Conservation (phyloP, 371 early-diverging fungal species). For the Mucor irregularis region DNA sequence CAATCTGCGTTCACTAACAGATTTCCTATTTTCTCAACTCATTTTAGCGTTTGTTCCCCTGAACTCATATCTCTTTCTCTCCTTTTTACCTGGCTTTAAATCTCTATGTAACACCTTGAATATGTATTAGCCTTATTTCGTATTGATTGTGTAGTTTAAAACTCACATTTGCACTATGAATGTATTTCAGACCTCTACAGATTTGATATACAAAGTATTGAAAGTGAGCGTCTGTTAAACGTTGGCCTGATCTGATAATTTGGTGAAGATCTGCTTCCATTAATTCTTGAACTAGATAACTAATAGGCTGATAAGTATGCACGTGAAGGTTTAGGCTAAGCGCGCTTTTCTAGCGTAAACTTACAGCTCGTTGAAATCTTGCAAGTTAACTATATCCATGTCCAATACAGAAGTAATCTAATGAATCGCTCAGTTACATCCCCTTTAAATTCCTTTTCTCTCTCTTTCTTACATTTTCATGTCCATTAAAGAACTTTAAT, state of each 20-base stretch:
- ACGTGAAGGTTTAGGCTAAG: too few relatives aligned
- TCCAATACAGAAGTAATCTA: conserved; percentile 83
- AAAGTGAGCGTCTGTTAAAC: conserved; percentile 95
- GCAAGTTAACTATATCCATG: conserved; percentile 53
- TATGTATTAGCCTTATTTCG: neutral
- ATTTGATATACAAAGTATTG: conserved; percentile 99
- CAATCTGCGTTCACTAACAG: conserved; percentile 97
- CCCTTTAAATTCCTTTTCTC: neutral
- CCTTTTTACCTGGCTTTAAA: conserved; percentile 88
- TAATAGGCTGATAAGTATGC: conserved; percentile 21
- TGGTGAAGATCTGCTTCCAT: conserved; percentile 99
- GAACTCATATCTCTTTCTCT: too few relatives aligned
- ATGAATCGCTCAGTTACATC: neutral
- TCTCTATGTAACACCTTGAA: conserved; percentile 85
- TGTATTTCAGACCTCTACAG: conserved; percentile 95
- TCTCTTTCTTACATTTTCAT: conserved; percentile 74
- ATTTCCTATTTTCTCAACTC: too few relatives aligned
- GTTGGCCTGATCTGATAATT: conserved; percentile 95
- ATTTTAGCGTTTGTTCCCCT: too few relatives aligned
- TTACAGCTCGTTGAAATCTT: conserved; percentile 87
- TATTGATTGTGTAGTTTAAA: too few relatives aligned
- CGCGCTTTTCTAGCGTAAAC: neutral
- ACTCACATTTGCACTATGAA: conserved; percentile 95
- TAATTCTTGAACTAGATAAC: conserved; percentile 86
- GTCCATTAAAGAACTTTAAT: conserved; percentile 85